Evolutionary conservation across 805 yeast species (phyloP).

Genomic region (Teunomyces barrocoloradensis): DNA sequence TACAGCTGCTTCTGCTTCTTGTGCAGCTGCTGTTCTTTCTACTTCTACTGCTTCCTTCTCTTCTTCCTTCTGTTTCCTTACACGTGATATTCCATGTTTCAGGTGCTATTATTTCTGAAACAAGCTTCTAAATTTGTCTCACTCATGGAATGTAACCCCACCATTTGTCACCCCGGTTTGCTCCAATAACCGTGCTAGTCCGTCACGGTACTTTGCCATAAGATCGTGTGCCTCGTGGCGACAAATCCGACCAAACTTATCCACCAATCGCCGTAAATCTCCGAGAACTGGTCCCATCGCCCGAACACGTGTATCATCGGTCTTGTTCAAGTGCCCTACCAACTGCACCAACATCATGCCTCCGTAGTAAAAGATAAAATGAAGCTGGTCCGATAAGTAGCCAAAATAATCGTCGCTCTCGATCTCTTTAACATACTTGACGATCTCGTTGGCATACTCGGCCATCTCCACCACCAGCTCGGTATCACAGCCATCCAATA

Average conservation of each 20-base stretch:
- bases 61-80: too few relatives aligned
- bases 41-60: too few relatives aligned
- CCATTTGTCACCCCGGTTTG: neutral
- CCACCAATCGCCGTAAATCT: constrained; percentile 20
- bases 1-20: too few relatives aligned
- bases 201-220: constrained; percentile 27
- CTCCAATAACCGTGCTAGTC: constrained; percentile 9
- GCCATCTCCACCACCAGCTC: constrained; percentile 33
- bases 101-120: too few relatives aligned
- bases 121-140: too few relatives aligned
- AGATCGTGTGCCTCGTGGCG: constrained; percentile 28
- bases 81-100: too few relatives aligned
- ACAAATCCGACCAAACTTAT: constrained; percentile 29
- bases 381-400: constrained; percentile 69
- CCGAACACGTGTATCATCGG: neutral
- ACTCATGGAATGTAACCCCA: too few relatives aligned
- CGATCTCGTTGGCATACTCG: constrained; percentile 40
- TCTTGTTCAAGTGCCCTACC: constrained; percentile 10
- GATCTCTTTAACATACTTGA: constrained; percentile 39
- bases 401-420: constrained; percentile 59
- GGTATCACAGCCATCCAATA: constrained; percentile 24
- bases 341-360: constrained; percentile 35
- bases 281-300: constrained; percentile 2
- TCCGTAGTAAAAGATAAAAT: constrained; percentile 47
- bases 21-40: too few relatives aligned